Evolutionary conservation across 2,329 filamentous ascomycete genomes (phyloP).

Genomic region (Leptographium radiaticola): DNA sequence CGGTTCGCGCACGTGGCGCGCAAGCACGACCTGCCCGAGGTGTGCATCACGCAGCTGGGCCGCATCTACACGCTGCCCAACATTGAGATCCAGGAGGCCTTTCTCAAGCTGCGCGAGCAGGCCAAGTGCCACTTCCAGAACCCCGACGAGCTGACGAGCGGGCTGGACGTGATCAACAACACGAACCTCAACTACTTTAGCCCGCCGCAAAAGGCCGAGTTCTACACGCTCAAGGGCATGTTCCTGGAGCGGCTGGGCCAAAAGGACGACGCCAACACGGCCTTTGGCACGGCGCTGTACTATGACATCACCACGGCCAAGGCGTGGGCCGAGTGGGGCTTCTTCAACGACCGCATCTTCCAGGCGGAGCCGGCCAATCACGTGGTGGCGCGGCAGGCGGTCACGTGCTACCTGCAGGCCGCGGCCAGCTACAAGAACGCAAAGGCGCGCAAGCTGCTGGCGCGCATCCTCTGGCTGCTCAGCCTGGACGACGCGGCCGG

Average conservation of each 20-base stretch:
- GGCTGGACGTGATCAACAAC: conserved; percentile 97
- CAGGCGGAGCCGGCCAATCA: conserved; percentile 78
- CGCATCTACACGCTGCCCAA: conserved; percentile 98
- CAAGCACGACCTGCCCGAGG: conserved; percentile 91
- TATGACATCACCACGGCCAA: conserved; percentile 94
- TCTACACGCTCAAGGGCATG: conserved; percentile 99
- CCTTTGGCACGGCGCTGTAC: conserved; percentile 88
- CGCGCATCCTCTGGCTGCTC: conserved; percentile 86
- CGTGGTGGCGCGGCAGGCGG: conserved; percentile 74
- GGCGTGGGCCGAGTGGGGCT: conserved; percentile 98
- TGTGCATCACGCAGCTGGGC: conserved; percentile 93
- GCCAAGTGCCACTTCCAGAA: conserved; percentile 99
- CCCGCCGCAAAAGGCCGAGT: conserved; percentile 90
- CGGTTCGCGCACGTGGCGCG: conserved; percentile 93
- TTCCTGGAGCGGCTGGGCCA: conserved; percentile 90
- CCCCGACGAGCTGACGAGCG: conserved; percentile 77
- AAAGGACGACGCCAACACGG: conserved; percentile 81
- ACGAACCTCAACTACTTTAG: conserved; percentile 99
- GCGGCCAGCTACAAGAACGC: conserved; percentile 94
- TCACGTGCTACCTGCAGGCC: conserved; percentile 93
- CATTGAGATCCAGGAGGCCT: conserved; percentile 98
- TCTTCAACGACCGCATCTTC: conserved; percentile 94
- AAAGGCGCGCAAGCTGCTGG: conserved; percentile 87
- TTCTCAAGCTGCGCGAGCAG: conserved; percentile 95
- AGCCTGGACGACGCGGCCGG: conserved; percentile 85